Evolutionary conservation across 345 rosid genomes (phyloP), one percentile per base, ranked within the genome.

Genomic region (Litchi chinensis): DNA sequence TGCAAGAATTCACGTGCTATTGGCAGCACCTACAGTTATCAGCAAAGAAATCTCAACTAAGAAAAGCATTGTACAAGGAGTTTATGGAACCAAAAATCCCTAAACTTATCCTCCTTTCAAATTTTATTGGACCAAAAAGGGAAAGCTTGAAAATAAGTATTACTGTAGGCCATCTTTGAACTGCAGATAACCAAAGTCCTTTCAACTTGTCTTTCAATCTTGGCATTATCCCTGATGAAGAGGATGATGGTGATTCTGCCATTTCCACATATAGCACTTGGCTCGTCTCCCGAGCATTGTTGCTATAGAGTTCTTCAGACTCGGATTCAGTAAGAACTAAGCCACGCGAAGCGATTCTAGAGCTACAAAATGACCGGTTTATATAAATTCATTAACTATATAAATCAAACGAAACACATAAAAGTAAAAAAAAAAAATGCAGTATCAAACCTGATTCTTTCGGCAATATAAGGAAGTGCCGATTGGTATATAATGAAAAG

Each of bases 131-230:
- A 26, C 28, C 28, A 26, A 26, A 26, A 26, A 26, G 1, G 1
- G 28, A 1, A 4, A 5, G 24, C 59, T 74, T 4, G 24, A 75
- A 62, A 32, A 54, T 37, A 72, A 73, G 40, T 32, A 80, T 60
- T 93, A 96, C 98, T 87, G 78, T 64, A 75, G 95, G 98, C 97
- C 98, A 96, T 85, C 93, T 88, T 76, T 69, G 92, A 85, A 90
- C 86, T 10, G 89, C 81, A 76, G 72, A 81, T 77, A 88, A 79
- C 92, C 93, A 88, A 19, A 88, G 50, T 69, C 79, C 80, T 79
- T 59, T 77, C 19, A 94, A 19, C 77, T 86, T 93, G 69, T 83
- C 90, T 84, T 82, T 93, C 67, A 94, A 76, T 80, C 91, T 85
- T 60, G 87, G 75, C 10, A 87, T 22, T 22, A 75, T 73, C 19